phyloP scores from a whole-genome alignment of 495 filamentous ascomycete genomes.

The Penicillium subrubescens region DNA sequence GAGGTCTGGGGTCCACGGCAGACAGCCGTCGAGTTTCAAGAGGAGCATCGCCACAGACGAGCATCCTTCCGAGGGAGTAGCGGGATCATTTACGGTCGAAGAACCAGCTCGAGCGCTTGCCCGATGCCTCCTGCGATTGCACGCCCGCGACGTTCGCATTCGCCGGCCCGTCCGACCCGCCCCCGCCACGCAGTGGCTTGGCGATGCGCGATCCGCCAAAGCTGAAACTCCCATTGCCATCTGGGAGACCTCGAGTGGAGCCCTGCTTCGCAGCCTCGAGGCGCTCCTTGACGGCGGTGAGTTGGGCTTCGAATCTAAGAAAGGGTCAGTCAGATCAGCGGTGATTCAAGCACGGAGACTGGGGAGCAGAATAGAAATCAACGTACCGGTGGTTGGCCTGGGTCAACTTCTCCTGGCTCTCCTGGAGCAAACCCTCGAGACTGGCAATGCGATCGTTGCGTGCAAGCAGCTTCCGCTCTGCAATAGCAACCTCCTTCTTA shows the following conservation, averaged over 20 bases:
- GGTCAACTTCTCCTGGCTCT: slow-evolving; percentile 96
- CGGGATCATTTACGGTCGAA: slow-evolving; percentile 50
- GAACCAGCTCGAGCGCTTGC: slow-evolving; percentile 54
- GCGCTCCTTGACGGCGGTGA: slow-evolving; percentile 95
- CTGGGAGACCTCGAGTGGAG: slow-evolving; percentile 76
- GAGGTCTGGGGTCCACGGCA: slow-evolving; percentile 23
- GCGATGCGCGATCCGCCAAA: slow-evolving; percentile 85
- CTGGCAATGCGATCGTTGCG: slow-evolving; percentile 95
- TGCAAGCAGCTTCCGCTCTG: slow-evolving; percentile 93
- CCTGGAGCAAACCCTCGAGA: slow-evolving; percentile 87
- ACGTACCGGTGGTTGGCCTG: slow-evolving; percentile 91
- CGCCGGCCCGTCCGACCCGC: slow-evolving; percentile 50
- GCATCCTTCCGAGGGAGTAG: slow-evolving; percentile 16
- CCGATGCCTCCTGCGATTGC: slow-evolving; percentile 48
- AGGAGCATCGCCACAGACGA: slow-evolving; percentile 23
- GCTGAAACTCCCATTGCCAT: slow-evolving; percentile 66
- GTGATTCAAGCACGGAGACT: not conserved
- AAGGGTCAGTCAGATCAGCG: slow-evolving; percentile 12
- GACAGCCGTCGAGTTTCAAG: slow-evolving; percentile 21
- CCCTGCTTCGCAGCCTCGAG: slow-evolving; percentile 93
- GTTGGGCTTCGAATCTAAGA: slow-evolving; percentile 89
- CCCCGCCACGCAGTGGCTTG: slow-evolving; percentile 94
- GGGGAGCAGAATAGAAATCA: slow-evolving; percentile 19
- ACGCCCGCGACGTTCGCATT: slow-evolving; percentile 38
- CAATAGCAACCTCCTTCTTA: slow-evolving; percentile 99